These are phyloP conservation scores for Hericium rajendrae DNA, from an alignment of 768 basidiomycete genomes.

Conservation along the genomic window DNA sequence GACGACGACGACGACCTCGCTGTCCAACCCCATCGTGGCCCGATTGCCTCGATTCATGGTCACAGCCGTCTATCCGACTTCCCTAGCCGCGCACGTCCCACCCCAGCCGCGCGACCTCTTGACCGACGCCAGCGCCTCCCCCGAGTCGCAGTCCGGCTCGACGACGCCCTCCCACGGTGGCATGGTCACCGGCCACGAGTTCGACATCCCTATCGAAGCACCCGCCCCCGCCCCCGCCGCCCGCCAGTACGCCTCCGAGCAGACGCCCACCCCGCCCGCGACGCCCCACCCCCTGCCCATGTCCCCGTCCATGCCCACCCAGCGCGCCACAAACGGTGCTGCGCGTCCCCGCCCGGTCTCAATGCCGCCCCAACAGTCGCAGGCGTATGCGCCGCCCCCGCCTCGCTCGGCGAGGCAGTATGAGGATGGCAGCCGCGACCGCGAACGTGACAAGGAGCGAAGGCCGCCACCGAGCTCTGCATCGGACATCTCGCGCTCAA, in stretches of 20 bases:
- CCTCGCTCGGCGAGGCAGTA: conserved; percentile 9
- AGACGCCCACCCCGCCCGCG: conserved; percentile 17
- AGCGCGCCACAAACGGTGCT: conserved; percentile 12
- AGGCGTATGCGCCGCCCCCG: conserved; percentile 13
- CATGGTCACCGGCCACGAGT: conserved; percentile 51
- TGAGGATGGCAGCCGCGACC: conserved; percentile 16
- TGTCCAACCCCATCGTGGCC: neutral
- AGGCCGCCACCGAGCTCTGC: conserved; percentile 8
- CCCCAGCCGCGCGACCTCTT: neutral
- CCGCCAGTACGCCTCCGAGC: conserved; percentile 11
- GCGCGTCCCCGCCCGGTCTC: conserved; percentile 54
- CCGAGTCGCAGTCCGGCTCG: conserved; percentile 9
- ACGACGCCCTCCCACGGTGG: conserved; percentile 45
- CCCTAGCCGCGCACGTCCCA: conserved; percentile 26
- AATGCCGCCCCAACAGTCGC: conserved; percentile 56
- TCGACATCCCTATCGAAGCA: conserved; percentile 44
- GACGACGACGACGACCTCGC: neutral
- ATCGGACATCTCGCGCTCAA: conserved; percentile 17
- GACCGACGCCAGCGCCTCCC: conserved; percentile 1
- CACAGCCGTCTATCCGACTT: conserved; percentile 34
- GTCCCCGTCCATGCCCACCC: conserved; percentile 7
- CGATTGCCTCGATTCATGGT: conserved; percentile 22
- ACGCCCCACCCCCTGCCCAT: conserved; percentile 24
- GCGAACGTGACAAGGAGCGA: conserved; percentile 4
- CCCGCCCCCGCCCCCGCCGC: conserved; percentile 10